Base-by-base conservation (phyloP, 1,284 basidiomycete species). In the Ceratobasidium sp. region DNA sequence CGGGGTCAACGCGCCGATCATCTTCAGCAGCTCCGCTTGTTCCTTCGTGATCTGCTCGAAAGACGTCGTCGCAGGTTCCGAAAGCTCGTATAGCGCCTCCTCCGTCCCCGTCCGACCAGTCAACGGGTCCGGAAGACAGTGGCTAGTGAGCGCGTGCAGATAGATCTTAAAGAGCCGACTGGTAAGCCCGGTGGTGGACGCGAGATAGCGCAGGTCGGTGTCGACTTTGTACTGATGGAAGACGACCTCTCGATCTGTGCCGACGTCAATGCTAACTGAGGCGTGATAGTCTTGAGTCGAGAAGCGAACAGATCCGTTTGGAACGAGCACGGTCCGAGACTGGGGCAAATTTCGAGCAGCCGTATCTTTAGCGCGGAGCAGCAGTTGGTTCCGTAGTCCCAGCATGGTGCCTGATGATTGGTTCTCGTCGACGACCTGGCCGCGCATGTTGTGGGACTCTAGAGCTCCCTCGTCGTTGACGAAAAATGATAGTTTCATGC, bases 111-210 rank as follows among this genome's bases (percentile, higher is more conserved):
- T 85, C 36, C 81, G 83, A 8, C 82, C 78, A 0, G 84, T 86
- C 8, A 89, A 79, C 0, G 85, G 85, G 78, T 89, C 88, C 3
- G 82, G 80, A 6, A 86, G 80, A 45, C 81, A 82, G 45, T 83
- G 79, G 41, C 83, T 83, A 0, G 85, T 87, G 2, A 86, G 54
- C 1, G 85, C 85, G 54, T 89, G 88, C 17, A 89, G 80, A 62
- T 86, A 85, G 0, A 83, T 80, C 59, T 81, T 82, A 75, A 83
- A 87, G 1, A 86, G 76, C 60, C 81, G 81, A 76, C 81, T 83
- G 1, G 79, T 79, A 48, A 85, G 75, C 17, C 80, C 82, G 41
- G 79, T 80, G 1, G 77, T 78, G 6, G 83, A 82, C 0, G 79
- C 79, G 1, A 88, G 79, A 64, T 81, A 80, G 4, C 85, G 82